phyloP scores from a whole-genome alignment of 1,139 yeast species.

The Spathaspora sp. region DNA sequence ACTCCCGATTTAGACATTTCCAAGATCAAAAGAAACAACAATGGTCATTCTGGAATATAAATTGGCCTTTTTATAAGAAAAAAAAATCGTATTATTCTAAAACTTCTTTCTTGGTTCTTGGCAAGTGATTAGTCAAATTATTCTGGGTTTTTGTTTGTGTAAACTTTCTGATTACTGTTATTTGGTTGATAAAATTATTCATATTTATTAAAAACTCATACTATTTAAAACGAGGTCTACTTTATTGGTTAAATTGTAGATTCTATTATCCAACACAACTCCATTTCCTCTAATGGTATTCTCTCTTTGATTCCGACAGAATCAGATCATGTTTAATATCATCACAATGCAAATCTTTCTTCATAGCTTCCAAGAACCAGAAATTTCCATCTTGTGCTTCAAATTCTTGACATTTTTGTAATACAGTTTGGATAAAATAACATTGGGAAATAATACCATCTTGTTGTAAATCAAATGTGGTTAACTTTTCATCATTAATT shows the following conservation, averaged over 20 bases:
- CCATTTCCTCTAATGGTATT: too few relatives aligned
- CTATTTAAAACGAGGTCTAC: too few relatives aligned
- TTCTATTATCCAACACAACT: too few relatives aligned
- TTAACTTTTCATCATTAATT: not conserved
- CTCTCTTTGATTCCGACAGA: too few relatives aligned
- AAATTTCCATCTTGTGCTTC: constrained; percentile 5
- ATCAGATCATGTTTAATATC: not conserved
- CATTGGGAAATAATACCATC: constrained; percentile 2
- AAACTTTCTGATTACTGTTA: too few relatives aligned
- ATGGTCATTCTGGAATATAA: not conserved
- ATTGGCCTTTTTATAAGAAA: not conserved
- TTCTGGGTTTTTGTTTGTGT: too few relatives aligned
- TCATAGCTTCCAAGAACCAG: constrained; percentile 9
- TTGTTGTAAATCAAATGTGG: constrained; percentile 3
- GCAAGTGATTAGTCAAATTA: too few relatives aligned
- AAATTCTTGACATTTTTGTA: constrained; percentile 7
- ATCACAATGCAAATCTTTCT: constrained; percentile 6
- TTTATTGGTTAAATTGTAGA: too few relatives aligned
- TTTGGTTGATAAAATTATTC: too few relatives aligned
- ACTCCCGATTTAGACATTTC: too few relatives aligned
- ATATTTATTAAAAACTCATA: too few relatives aligned
- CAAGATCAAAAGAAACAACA: too few relatives aligned
- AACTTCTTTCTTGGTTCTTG: not conserved
- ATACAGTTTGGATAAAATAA: constrained; percentile 8
- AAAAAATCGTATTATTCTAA: not conserved